Conservation (phyloP, 75 land plant species). For the Ceratopteris richardii region DNA sequence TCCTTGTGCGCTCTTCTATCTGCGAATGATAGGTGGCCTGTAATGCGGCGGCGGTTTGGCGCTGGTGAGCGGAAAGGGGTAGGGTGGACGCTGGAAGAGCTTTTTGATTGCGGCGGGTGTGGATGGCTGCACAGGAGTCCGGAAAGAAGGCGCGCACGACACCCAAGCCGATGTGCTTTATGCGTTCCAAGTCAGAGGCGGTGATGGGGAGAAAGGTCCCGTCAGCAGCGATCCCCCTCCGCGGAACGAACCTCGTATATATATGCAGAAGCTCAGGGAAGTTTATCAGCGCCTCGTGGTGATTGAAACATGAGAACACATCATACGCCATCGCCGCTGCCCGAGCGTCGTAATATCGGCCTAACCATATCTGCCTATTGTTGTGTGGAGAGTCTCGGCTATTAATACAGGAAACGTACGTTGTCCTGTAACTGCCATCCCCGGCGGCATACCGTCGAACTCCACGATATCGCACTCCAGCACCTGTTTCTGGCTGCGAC, state of each 20-base stretch:
- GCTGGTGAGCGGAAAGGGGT: background rate
- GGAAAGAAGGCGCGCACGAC: background rate
- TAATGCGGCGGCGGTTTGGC: background rate
- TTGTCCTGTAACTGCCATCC: background rate
- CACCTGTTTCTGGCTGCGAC: background rate
- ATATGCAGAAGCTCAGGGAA: background rate
- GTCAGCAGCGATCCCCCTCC: background rate
- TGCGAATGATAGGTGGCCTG: background rate
- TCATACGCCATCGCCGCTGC: conserved; percentile 6
- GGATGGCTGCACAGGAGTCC: conserved; percentile 3
- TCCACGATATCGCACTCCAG: background rate
- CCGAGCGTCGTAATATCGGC: background rate
- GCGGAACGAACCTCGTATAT: background rate
- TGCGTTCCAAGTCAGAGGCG: background rate
- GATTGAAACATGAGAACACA: background rate
- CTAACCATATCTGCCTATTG: conserved; percentile 4
- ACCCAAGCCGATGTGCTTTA: background rate
- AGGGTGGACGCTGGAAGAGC: background rate
- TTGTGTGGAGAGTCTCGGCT: conserved; percentile 1
- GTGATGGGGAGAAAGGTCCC: background rate
- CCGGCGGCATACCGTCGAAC: background rate
- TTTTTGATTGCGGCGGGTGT: background rate
- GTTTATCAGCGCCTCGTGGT: background rate
- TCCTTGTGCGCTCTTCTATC: background rate
- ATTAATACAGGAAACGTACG: background rate